Base-by-base conservation (phyloP, 352 stramenopile genomes). In the Phytophthora aleatoria region DNA sequence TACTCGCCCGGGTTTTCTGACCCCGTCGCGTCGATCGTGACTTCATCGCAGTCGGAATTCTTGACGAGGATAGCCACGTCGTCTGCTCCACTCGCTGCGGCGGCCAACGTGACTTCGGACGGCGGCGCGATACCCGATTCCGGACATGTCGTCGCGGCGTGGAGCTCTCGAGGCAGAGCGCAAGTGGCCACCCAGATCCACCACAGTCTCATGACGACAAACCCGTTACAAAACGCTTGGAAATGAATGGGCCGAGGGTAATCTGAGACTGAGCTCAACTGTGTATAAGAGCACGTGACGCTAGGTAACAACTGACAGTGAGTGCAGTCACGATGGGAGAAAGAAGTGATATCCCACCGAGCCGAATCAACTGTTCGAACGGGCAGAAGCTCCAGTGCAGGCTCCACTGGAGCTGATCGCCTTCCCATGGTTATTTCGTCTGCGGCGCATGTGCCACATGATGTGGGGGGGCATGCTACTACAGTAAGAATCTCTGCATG, bases 271-370 rank as follows among this genome's bases (percentile, higher is more conserved):
- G 56, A 26, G n/a, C 13, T 33, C n/a, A 27, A 57, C 15, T 13
- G 6, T 38, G 33, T 38, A 38, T 13, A 12, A 38, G 48, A 57
- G 43, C 52, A 42, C 48, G 30, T 57, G 15, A n/a, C 26, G 44
- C 28, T 16, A 33, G 36, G 28, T 43, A 63, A 24, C 55, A 57
- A 64, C 24, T 50, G 42, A 42, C 48, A 24, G 20, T 43, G 44
- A 24, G 65, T 69, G 60, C 65, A 69, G 65, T 66, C 65, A 66
- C 48, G 54, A 73, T 73, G 64, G 64, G 65, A 7, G 36, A 43
- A 54, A 33, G 50, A 57, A 57, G 50, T 57, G 11, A 55, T 30
- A 53, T 54, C 48, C 48, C 48, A 54, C 48, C 47, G 6, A 28
- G 1, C 36, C 9, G 50, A 2, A 12, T 38, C 33, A 38, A 6